Evolutionary conservation across 495 filamentous ascomycete species (phyloP).

Genomic region (Aspergillus sclerotioniger): DNA sequence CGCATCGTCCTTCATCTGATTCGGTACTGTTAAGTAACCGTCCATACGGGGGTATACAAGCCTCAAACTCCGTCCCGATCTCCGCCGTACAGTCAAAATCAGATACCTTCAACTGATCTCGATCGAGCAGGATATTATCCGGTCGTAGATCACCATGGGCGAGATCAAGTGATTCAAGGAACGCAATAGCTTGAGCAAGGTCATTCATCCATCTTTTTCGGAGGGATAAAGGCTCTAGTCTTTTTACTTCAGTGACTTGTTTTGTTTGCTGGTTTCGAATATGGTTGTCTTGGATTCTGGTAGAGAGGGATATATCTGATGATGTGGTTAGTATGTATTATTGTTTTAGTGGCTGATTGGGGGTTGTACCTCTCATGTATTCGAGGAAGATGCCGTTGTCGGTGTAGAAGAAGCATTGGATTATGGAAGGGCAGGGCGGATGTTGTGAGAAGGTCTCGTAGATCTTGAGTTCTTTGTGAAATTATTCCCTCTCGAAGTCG

Average conservation of each 20-base stretch:
- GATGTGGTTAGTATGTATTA: conserved; percentile 12
- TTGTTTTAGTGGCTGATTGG: conserved; percentile 4
- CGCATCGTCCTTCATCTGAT: conserved; percentile 22
- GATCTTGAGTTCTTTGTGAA: conserved; percentile 33
- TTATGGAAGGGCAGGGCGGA: conserved; percentile 32
- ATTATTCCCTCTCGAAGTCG: conserved; percentile 33
- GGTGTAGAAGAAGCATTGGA: conserved; percentile 30
- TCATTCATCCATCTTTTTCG: conserved; percentile 41
- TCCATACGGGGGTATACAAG: conserved; percentile 29
- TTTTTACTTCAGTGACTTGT: conserved; percentile 30
- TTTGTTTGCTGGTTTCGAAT: conserved; percentile 22
- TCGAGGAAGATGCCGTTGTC: conserved; percentile 41
- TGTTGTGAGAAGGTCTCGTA: conserved; percentile 30
- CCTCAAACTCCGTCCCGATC: conserved; percentile 29
- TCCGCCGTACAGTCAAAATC: conserved; percentile 32
- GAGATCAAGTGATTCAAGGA: conserved; percentile 37
- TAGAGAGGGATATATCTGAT: conserved; percentile 24
- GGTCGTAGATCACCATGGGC: conserved; percentile 36
- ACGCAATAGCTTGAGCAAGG: conserved; percentile 38
- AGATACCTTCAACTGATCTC: conserved; percentile 25
- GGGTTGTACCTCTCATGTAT: conserved; percentile 34
- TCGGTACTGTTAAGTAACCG: conserved; percentile 25
- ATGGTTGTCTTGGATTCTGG: conserved; percentile 27
- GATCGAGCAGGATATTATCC: conserved; percentile 30
- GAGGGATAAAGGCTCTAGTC: conserved; percentile 29